These are phyloP conservation scores for Datura wrightii DNA, from an alignment of 257 asterid genomes.

Conservation along the genomic window DNA sequence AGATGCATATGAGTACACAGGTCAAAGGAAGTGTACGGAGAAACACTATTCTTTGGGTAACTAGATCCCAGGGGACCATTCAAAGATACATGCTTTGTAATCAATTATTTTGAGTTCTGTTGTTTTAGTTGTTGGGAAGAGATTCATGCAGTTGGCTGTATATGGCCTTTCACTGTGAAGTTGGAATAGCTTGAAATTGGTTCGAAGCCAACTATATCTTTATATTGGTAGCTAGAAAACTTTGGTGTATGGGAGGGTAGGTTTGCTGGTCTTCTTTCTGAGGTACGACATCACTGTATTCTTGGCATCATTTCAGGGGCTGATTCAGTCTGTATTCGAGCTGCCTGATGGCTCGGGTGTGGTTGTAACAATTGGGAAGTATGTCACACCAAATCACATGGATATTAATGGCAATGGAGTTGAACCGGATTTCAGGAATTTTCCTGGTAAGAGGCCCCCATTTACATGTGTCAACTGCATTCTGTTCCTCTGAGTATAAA, in stretches of 20 bases:
- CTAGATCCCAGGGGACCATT: background rate
- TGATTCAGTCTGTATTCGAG: constrained; percentile 97
- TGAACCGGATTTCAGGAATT: constrained; percentile 84
- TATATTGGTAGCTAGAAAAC: background rate
- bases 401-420: constrained; percentile 93
- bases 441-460: constrained; percentile 64
- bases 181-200: constrained; percentile 19
- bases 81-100: background rate
- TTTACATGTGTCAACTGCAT: constrained; percentile 21
- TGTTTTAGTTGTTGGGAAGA: constrained; percentile 16
- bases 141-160: background rate
- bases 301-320: constrained; percentile 58
- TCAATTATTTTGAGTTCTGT: constrained; percentile 4
- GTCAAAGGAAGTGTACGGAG: background rate
- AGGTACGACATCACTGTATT: constrained; percentile 14
- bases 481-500: constrained; percentile 17
- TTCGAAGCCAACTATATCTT: background rate
- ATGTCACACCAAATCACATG: constrained; percentile 84
- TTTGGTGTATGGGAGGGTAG: background rate
- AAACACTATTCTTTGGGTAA: background rate
- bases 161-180: constrained; percentile 24
- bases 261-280: constrained; percentile 27
- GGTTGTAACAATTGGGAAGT: constrained; percentile 93
- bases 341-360: constrained; percentile 95
- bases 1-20: background rate